Evolutionary conservation across 2,329 filamentous ascomycete genomes (phyloP), one percentile per base, ranked within the genome.

Genomic region (Aspergillus phoenicis): DNA sequence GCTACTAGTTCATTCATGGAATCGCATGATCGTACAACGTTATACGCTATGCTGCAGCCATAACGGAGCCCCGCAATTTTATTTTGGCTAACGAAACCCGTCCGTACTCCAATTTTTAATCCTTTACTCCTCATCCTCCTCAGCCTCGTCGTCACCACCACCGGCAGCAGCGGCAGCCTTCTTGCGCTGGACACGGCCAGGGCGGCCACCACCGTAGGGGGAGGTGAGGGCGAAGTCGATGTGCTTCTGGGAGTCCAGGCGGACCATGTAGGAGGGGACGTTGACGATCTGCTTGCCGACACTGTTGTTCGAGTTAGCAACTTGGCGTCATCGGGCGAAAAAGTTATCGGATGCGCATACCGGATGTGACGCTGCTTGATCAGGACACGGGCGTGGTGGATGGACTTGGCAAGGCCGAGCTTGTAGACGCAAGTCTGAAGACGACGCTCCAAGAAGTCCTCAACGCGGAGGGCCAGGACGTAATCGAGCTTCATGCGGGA

Each of bases 401-500:
- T 98, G 67, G 93, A 97, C 91, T 99, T 99, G 85, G 95, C 95
- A 68, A 99, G 92, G 78, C 95, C 95, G 77, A 99, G 93, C 91
- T 99, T 98, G 91, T 97, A 98, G 82, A 99, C 95, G 79, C 94
- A 97, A 77, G 95, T 99, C 90, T 99, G 94, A 73, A 98, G 93
- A 83, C 95, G 93, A 78, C 95, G 94, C 91, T 99, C 95, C 85
- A 99, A 88, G 90, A 99, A 99, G 84, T 99, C 95, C 85, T 99
- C 95, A 77, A 96, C 91, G 88, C 97, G 96, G 66, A 99, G 90
- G 84, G 95, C 95, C 80, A 99, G 86, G 80, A 99, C 95, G 90
- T 99, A 97, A 97, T 99, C 95, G 88, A 99, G 95, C 91, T 97
- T 99, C 95, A 99, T 99, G 89, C 95, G 95, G 81, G 93, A 93